phyloP scores from a whole-genome alignment of 805 yeast genomes.

The Yueomyces sinensis region DNA sequence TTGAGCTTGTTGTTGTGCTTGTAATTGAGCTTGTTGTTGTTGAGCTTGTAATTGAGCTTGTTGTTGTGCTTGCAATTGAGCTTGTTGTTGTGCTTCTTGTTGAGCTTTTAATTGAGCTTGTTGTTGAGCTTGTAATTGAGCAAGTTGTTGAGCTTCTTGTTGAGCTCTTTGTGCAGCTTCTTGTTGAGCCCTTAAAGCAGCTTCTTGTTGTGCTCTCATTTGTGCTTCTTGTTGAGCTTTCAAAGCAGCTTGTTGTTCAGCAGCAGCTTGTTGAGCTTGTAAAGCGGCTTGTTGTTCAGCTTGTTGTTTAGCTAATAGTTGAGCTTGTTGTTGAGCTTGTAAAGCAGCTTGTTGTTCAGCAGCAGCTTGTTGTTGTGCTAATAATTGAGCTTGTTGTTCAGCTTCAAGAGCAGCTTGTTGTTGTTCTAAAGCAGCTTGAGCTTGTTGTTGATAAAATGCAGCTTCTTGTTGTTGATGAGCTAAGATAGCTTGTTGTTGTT shows the following conservation, averaged over 20 bases:
- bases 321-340: conserved; percentile 7
- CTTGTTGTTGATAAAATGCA: conserved; percentile 10
- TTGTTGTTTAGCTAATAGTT: conserved; percentile 15
- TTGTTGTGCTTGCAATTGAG: conserved; percentile 14
- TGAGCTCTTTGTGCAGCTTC: conserved; percentile 11
- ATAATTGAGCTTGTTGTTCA: conserved; percentile 17
- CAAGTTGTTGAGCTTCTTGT: conserved; percentile 10
- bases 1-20: conserved; percentile 8
- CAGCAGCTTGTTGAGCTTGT: conserved; percentile 10
- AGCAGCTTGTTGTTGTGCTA: conserved; percentile 19
- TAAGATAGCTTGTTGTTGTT: conserved; percentile 18
- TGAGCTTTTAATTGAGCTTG: conserved; percentile 16
- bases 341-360: conserved; percentile 16
- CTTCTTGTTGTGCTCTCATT: conserved; percentile 17
- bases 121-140: conserved; percentile 14
- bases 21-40: conserved; percentile 12
- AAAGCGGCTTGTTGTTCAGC: conserved; percentile 21
- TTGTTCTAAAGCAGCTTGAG: conserved; percentile 6
- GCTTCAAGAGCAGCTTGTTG: conserved; percentile 20
- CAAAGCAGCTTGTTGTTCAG: conserved; percentile 9
- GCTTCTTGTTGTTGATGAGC: conserved; percentile 18
- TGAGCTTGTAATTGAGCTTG: conserved; percentile 15
- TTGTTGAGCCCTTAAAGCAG: conserved; percentile 16
- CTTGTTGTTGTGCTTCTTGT: conserved; percentile 7
- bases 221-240: conserved; percentile 19